A percentile compares a stretch with the other conserved stretches of the same genome.
These are phyloP conservation scores for Metschnikowia kofuensis DNA, from an alignment of 805 yeast genomes.

Conservation along the genomic window DNA sequence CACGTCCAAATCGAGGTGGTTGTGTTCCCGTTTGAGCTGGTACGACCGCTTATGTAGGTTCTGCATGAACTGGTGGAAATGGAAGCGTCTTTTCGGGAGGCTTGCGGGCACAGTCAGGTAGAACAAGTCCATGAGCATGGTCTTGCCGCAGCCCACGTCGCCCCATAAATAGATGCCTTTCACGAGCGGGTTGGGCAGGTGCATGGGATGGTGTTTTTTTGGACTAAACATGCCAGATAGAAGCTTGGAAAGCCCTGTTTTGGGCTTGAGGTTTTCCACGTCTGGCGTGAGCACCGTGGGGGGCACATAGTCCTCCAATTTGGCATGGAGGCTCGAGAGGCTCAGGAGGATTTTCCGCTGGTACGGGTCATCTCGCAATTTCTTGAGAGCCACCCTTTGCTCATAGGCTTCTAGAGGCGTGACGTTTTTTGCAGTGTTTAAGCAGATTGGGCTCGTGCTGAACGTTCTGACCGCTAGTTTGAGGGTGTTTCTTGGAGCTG, in stretches of 20 bases:
- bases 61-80: slow-evolving; percentile 98
- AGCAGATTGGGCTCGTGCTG: neutral
- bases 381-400: slow-evolving; percentile 44
- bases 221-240: slow-evolving; percentile 19
- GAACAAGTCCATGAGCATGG: slow-evolving; percentile 96
- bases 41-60: slow-evolving; percentile 84
- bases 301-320: slow-evolving; percentile 57
- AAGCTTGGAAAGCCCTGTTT: slow-evolving; percentile 40
- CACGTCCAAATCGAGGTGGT: slow-evolving; percentile 63
- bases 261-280: slow-evolving; percentile 49
- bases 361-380: slow-evolving; percentile 68
- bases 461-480: neutral
- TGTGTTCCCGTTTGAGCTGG: slow-evolving; percentile 59
- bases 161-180: slow-evolving; percentile 94
- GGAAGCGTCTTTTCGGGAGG: slow-evolving; percentile 76
- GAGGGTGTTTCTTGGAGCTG: neutral
- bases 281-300: slow-evolving; percentile 56
- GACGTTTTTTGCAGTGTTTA: neutral
- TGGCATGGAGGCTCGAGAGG: slow-evolving; percentile 56
- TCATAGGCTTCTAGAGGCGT: slow-evolving; percentile 55
- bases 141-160: slow-evolving; percentile 98
- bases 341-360: slow-evolving; percentile 71
- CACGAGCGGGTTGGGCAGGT: slow-evolving; percentile 8
- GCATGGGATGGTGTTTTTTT: neutral
- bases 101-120: slow-evolving; percentile 78